Base-by-base conservation (phyloP, 1,139 yeast genomes). In the Pichia sp. region DNA sequence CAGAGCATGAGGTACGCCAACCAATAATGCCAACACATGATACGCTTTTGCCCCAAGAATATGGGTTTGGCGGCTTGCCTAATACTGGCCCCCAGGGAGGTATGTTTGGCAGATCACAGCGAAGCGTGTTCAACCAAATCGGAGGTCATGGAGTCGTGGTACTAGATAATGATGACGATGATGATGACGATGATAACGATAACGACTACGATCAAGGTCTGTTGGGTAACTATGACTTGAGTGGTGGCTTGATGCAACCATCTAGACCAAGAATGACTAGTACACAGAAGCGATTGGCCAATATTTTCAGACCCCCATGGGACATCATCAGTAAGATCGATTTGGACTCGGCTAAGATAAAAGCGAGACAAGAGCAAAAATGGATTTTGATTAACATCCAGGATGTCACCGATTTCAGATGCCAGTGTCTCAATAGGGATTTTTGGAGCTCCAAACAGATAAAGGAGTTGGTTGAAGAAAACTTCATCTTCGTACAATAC, bases 311-410 rank as follows among this genome's bases (percentile, higher is more conserved):
- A 59, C 99, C 99, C 0, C 99, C 99, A 0, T 93, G 90, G 72
- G 98, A 93, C 64, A 74, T 93, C 46, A 90, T 93, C 69, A 75
- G 83, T 23, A 81, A 79, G 59, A 62, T 83, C 13, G 82, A 80
- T 57, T 71, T 95, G 29, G 95, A 89, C 43, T 70, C 77, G 8
- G 98, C 98, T 3, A 87, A 84, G 63, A 63, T 67, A 1, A 74
- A 77, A 59, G 98, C 96, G 1, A 78, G 84, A 56, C 72, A 71
- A 47, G 77, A 76, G 54, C 75, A 80, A 56, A 89, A 86, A 70
- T 92, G 98, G 97, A 77, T 95, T 16, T 72, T 95, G 63, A 77
- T 93, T 34, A 95, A 93, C 67, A 81, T 95, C 49, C 99, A 95
- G 69, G 95, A 93, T 64, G 74, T 84, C 23, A 74, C 86, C 1